phyloP scores from a whole-genome alignment of 805 yeast genomes.

The Lachancea thermotolerans region DNA sequence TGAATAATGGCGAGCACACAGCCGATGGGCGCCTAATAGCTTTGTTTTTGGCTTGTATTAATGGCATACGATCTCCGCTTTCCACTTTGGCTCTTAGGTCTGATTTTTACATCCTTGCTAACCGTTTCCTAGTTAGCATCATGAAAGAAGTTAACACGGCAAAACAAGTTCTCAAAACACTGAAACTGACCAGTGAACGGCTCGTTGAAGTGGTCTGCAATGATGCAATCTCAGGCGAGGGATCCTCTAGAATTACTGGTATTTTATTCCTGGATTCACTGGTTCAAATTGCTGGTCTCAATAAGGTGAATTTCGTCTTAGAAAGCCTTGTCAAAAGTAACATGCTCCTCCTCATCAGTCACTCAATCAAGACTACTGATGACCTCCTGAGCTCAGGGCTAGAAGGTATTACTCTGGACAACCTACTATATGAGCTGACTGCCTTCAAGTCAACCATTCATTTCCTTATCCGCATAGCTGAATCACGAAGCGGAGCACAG shows the following conservation, averaged over 20 bases:
- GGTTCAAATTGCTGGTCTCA: conserved; percentile 46
- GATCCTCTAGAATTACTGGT: conserved; percentile 67
- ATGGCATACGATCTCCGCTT: conserved; percentile 65
- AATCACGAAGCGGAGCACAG: conserved; percentile 69
- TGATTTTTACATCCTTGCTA: conserved; percentile 69
- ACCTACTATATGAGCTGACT: conserved; percentile 64
- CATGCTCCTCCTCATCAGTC: conserved; percentile 55
- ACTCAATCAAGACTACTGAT: conserved; percentile 64
- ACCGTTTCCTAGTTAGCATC: conserved; percentile 53
- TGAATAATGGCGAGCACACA: conserved; percentile 28
- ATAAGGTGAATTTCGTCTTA: conserved; percentile 48
- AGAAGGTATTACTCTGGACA: conserved; percentile 40
- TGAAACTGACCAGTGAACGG: conserved; percentile 53
- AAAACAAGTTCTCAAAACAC: conserved; percentile 43
- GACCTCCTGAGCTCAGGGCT: conserved; percentile 42
- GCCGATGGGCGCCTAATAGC: conserved; percentile 56
- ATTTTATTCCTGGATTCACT: conserved; percentile 66
- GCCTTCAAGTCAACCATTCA: conserved; percentile 67
- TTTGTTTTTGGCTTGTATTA: conserved; percentile 64
- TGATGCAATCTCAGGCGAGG: conserved; percentile 78
- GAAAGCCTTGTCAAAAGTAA: conserved; percentile 59
- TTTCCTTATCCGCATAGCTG: conserved; percentile 67
- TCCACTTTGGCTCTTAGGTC: conserved; percentile 65
- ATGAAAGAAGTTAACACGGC: conserved; percentile 37
- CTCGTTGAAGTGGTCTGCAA: conserved; percentile 60